Evolutionary conservation across 306 rosid genomes (phyloP), one percentile per base, ranked within the genome.

Genomic region (Prunus dulcis): DNA sequence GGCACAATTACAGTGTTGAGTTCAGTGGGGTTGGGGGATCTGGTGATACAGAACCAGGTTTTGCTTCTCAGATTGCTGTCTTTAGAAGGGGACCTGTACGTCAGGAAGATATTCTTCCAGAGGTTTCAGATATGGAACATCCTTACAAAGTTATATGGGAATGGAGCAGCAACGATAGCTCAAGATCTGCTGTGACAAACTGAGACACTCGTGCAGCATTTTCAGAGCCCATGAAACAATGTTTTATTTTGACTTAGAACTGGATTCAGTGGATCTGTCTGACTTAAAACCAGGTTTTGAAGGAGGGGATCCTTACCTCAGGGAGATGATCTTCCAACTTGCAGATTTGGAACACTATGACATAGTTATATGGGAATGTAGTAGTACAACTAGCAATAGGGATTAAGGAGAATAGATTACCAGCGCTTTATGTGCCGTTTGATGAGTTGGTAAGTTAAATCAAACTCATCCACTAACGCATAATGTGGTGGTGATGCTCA

Each of bases 21-120:
- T 92, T 90, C 73, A 86, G 97, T 57, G 99, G 99, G 56, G 99
- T 96, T 66, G 97, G 99, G 20, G 98, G 98, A 72, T 80, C 82
- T 50, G 93, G 82, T 74, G 97, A 87, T 64, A 18, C 68, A 61
- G 99, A 96, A 73, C 99, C 98, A 7, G 99, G 99, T 72, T 91
- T 88, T 85, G 99, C 98, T 78, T 96, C 99, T 30, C 99, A 96
- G 87, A 92, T 92, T 83, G 98, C 99, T 25, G 93, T 95, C 68
- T 95, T 95, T 69, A 89, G 81, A 82, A 85, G 84, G 68, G 87
- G 76, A 57, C 67, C 76, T 62, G 56, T 23, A 22, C 78, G 63
- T 64, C 73, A 69, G 20, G 83, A 76, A 71, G 82, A 76, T 12
- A 15, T 11, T 18, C 32, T 53, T 66, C 66, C 15, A 52, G 83